phyloP scores from a whole-genome alignment of 2,329 filamentous ascomycete genomes.

The Diaporthe vexans region DNA sequence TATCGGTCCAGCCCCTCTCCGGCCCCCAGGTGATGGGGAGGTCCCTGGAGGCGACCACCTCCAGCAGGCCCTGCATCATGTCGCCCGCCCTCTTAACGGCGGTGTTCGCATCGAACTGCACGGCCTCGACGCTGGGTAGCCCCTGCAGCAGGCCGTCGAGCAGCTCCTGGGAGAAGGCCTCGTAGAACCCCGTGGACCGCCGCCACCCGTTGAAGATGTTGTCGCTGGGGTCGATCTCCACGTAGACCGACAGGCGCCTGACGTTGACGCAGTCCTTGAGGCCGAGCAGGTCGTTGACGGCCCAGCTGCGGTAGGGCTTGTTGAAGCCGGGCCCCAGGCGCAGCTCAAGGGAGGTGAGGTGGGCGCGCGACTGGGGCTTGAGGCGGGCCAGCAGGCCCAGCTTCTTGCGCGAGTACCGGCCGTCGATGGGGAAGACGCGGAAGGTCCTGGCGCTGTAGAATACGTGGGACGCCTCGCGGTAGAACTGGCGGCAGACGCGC shows the following conservation, averaged over 20 bases:
- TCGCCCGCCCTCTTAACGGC: slow-evolving; percentile 75
- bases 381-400: slow-evolving; percentile 78
- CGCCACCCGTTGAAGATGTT: slow-evolving; percentile 77
- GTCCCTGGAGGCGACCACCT: slow-evolving; percentile 62
- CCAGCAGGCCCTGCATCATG: slow-evolving; percentile 73
- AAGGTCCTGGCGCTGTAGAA: slow-evolving; percentile 76
- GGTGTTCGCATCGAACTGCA: slow-evolving; percentile 79
- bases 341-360: slow-evolving; percentile 75
- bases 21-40: slow-evolving; percentile 75
- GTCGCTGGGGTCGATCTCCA: slow-evolving; percentile 80
- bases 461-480: slow-evolving; percentile 73
- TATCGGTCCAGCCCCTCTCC: slow-evolving; percentile 74
- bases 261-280: slow-evolving; percentile 73
- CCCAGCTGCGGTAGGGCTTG: slow-evolving; percentile 78
- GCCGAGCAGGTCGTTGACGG: slow-evolving; percentile 74
- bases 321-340: slow-evolving; percentile 81
- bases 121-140: slow-evolving; percentile 67
- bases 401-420: slow-evolving; percentile 80
- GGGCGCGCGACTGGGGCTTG: slow-evolving; percentile 69
- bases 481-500: slow-evolving; percentile 71
- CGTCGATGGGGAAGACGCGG: slow-evolving; percentile 76
- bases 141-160: slow-evolving; percentile 69
- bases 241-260: slow-evolving; percentile 73
- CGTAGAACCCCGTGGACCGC: slow-evolving; percentile 77
- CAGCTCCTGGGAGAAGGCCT: slow-evolving; percentile 72